A percentile compares a stretch with the other conserved stretches of the same genome.
Conservation (phyloP, 2,329 filamentous ascomycete species). For the Penicillium italicum region DNA sequence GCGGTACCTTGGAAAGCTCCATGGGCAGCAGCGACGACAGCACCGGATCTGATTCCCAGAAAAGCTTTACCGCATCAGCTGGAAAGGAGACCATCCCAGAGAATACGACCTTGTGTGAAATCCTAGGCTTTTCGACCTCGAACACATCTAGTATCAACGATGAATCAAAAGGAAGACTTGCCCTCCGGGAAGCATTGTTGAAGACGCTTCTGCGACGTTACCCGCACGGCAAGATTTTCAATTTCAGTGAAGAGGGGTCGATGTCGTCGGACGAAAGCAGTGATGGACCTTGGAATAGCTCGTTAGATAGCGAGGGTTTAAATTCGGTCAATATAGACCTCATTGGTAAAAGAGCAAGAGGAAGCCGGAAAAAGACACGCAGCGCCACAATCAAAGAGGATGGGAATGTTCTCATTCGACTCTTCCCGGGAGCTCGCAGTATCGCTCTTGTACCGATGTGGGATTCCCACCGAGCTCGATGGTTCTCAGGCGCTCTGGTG, state of each 20-base stretch:
- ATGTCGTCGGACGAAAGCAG: constrained; percentile 17
- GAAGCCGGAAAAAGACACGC: constrained; percentile 12
- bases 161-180: not conserved
- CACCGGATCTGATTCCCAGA: constrained; percentile 11
- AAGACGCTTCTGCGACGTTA: constrained; percentile 17
- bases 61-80: not conserved
- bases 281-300: not conserved
- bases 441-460: constrained; percentile 33
- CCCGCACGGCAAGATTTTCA: constrained; percentile 24
- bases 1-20: not conserved
- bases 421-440: constrained; percentile 26
- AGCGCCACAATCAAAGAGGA: constrained; percentile 15
- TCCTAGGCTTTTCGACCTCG: constrained; percentile 11
- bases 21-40: constrained; percentile 12
- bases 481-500: constrained; percentile 29
- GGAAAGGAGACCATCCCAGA: not conserved
- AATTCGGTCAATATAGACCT: not conserved
- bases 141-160: constrained; percentile 10
- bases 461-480: constrained; percentile 30
- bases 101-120: not conserved
- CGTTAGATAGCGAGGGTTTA: not conserved
- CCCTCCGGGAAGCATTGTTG: constrained; percentile 19
- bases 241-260: constrained; percentile 14
- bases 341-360: not conserved
- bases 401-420: constrained; percentile 16